Evolutionary conservation across 2,329 filamentous ascomycete species (phyloP).

Genomic region (Neofusicoccum sp.): DNA sequence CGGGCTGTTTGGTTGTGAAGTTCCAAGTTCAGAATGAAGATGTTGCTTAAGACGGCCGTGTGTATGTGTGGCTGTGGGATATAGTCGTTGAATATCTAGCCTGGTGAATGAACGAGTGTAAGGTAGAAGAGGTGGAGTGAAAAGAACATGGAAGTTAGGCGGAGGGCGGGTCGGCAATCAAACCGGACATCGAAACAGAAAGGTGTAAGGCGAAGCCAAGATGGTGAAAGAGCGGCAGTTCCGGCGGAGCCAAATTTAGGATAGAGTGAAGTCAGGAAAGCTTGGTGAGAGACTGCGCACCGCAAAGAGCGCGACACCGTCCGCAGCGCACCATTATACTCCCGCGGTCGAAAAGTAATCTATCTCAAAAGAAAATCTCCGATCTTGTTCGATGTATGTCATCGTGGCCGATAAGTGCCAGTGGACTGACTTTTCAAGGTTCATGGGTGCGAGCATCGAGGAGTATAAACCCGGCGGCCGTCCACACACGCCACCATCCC

Average conservation of each 20-base stretch:
- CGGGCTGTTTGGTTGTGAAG: too few relatives aligned
- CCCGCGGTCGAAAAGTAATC: neutral
- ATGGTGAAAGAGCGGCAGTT: neutral
- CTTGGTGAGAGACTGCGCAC: neutral
- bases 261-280: neutral
- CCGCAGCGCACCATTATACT: slow-evolving; percentile 3
- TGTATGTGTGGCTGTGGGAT: neutral
- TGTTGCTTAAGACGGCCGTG: too few relatives aligned
- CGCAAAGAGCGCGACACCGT: neutral
- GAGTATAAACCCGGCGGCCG: slow-evolving; percentile 3
- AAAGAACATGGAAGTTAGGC: slow-evolving; percentile 6
- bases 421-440: neutral
- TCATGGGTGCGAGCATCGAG: neutral
- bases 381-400: slow-evolving; percentile 6
- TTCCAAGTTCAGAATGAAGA: too few relatives aligned
- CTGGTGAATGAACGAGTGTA: slow-evolving; percentile 5
- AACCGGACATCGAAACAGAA: neutral
- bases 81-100: neutral
- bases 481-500: slow-evolving; percentile 4
- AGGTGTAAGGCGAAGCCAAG: neutral
- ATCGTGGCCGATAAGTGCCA: neutral
- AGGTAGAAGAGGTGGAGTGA: slow-evolving; percentile 2
- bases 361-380: slow-evolving; percentile 4
- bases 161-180: neutral
- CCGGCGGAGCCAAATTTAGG: neutral